Base-by-base conservation (phyloP, 2,329 filamentous ascomycete genomes). In the Fusarium veterinarium region DNA sequence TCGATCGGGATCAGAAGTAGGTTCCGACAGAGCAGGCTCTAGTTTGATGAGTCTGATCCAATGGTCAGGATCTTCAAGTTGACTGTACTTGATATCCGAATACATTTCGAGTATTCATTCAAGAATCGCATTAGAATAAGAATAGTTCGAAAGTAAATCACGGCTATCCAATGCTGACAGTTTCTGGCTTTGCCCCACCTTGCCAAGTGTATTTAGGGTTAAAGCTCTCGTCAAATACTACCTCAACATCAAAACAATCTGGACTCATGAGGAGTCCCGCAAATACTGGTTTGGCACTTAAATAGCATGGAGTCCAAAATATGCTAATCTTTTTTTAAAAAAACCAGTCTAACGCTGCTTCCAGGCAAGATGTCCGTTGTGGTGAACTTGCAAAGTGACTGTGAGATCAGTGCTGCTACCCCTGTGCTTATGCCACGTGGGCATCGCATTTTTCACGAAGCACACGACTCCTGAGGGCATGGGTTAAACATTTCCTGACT, bases 11-110 rank as follows among this genome's bases (percentile, higher is more conserved):
- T 17, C 12, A n/a, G 53, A 19, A 14, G 9, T 25, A 1, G 28
- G 23, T 33, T 25, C 28, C 5, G 20, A 19, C 2, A 23, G 25
- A 13, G 23, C 49, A 14, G 55, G 55, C 3, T 58, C 31, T 6
- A 58, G 31, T n/a, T 37, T 58, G 55, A 58, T 33, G 6, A 58
- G 31, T 25, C 55, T 58, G 5, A 49, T 31, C 7, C 23, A 30
- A 30, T 14, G 14, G 19, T 58, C 55, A 12, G 41, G 31, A 16
- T 58, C 55, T 13, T 37, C 8, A 2, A 58, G 55, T 6, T 30
- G 31, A 9, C 1, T n/a, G 19, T 58, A 58, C 1, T 14, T 20
- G 10, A 58, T 30, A 37, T 37, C 23, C 3, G 41, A 46, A 23
- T 37, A 35, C 55, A 58, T 58, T 23, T 28, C 8, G 10, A 23